Evolutionary conservation across 1,284 basidiomycete species (phyloP).

Genomic region (Volvariella volvacea): DNA sequence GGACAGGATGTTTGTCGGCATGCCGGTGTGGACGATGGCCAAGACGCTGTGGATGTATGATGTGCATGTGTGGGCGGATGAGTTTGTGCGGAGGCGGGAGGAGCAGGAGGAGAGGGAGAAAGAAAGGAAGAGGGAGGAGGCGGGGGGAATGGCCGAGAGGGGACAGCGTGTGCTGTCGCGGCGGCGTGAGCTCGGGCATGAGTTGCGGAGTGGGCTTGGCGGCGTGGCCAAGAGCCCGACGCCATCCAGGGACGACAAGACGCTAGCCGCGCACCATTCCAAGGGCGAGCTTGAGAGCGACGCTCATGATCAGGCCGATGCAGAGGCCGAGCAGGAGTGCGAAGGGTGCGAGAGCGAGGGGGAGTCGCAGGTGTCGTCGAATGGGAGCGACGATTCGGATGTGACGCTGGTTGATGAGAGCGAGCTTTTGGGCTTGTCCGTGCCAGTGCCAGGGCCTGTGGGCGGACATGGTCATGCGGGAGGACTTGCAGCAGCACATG

Average conservation of each 20-base stretch:
- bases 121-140: constrained; percentile 8
- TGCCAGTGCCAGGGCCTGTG: constrained; percentile 1
- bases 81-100: constrained; percentile 5
- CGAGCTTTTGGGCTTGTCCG: constrained; percentile 12
- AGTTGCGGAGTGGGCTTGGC: constrained; percentile 1
- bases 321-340: constrained; percentile 18
- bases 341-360: constrained; percentile 23
- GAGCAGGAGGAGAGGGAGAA: neutral
- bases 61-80: constrained; percentile 30
- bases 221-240: neutral
- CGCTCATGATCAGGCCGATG: constrained; percentile 9
- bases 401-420: constrained; percentile 35
- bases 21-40: constrained; percentile 57
- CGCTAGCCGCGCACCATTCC: too few species aligned
- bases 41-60: constrained; percentile 58
- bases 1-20: constrained; percentile 50
- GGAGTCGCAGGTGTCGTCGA: constrained; percentile 22
- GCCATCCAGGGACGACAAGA: neutral
- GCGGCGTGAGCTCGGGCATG: constrained; percentile 3
- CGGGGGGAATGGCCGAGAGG: constrained; percentile 11
- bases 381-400: constrained; percentile 38
- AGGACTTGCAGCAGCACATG: neutral
- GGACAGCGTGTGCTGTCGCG: too few species aligned
- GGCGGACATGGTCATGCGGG: neutral
- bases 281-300: neutral